These are phyloP conservation scores for Heterobasidion irregulare DNA, from an alignment of 1,284 basidiomycete species.

Conservation along the genomic window DNA sequence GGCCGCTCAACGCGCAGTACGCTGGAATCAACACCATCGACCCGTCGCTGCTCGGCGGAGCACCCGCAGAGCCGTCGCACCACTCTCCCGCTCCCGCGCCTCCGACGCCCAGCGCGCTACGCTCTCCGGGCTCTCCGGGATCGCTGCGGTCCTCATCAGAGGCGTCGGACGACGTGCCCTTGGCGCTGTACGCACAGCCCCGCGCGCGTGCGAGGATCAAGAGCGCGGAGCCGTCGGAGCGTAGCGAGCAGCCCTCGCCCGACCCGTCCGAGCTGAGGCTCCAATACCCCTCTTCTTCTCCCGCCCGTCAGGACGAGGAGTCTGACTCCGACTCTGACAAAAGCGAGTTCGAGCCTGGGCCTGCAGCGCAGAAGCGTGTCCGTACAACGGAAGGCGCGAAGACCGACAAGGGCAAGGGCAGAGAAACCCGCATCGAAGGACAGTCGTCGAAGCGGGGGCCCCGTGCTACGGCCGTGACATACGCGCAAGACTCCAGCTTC, in stretches of 20 bases:
- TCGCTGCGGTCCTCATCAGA: no score
- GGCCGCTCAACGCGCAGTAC: not conserved
- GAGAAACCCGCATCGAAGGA: not conserved
- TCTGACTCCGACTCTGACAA: no score
- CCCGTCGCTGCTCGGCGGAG: constrained; percentile 15
- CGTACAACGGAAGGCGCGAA: not conserved
- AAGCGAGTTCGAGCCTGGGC: no score
- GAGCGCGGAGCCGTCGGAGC: no score
- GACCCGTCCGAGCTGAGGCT: no score
- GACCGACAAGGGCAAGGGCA: not conserved
- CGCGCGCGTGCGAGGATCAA: no score
- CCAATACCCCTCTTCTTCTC: no score
- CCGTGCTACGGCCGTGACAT: not conserved
- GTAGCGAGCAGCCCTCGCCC: no score
- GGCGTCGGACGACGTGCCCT: not conserved
- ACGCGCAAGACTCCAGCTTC: not conserved
- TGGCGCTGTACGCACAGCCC: not conserved
- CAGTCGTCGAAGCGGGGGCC: not conserved
- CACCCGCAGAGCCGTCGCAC: not conserved
- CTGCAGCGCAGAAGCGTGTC: no score
- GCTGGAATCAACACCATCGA: constrained; percentile 15
- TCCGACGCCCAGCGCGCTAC: not conserved
- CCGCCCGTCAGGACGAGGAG: no score
- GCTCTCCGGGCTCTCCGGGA: no score
- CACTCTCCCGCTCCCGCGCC: not conserved